phyloP scores from a whole-genome alignment of 2,329 filamentous ascomycete species.

The Xylogone sp. region DNA sequence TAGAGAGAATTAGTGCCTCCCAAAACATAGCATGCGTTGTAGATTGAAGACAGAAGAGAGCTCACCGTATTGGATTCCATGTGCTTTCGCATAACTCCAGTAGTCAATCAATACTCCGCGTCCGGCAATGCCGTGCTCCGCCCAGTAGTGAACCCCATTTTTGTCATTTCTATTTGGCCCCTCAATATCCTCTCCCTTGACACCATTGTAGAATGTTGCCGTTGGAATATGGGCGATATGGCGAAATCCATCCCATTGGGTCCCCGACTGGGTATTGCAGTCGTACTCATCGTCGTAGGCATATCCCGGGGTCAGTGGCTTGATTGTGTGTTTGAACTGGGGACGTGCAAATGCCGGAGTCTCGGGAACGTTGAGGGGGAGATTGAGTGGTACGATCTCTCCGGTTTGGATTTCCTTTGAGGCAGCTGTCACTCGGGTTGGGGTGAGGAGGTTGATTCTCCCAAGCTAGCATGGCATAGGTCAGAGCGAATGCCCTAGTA shows the following conservation, averaged over 20 bases:
- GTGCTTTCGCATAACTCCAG: slow-evolving; percentile 36
- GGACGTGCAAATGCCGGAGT: slow-evolving; percentile 32
- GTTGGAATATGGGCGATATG: slow-evolving; percentile 30
- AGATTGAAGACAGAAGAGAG: too few species aligned
- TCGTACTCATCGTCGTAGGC: slow-evolving; percentile 58
- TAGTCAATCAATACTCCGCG: slow-evolving; percentile 52
- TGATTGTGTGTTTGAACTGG: slow-evolving; percentile 28
- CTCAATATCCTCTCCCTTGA: slow-evolving; percentile 21
- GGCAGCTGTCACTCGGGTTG: slow-evolving; percentile 36
- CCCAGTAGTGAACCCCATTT: slow-evolving; percentile 28
- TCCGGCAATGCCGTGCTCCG: slow-evolving; percentile 46
- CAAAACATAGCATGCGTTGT: too few species aligned
- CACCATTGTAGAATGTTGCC: slow-evolving; percentile 24
- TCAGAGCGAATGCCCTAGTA: background rate
- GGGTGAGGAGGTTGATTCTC: slow-evolving; percentile 43
- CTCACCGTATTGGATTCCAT: slow-evolving; percentile 31
- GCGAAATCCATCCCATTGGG: slow-evolving; percentile 54
- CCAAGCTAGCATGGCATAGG: slow-evolving; percentile 29
- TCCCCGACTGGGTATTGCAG: slow-evolving; percentile 55
- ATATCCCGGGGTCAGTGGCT: slow-evolving; percentile 15
- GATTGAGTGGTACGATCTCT: slow-evolving; percentile 30
- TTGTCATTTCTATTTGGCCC: slow-evolving; percentile 21
- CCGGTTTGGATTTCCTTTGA: slow-evolving; percentile 38
- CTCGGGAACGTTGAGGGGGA: slow-evolving; percentile 27
- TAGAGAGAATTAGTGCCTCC: slow-evolving; percentile 3